Base-by-base conservation (phyloP, 331 rosid genomes). In the Quercus tomentella region DNA sequence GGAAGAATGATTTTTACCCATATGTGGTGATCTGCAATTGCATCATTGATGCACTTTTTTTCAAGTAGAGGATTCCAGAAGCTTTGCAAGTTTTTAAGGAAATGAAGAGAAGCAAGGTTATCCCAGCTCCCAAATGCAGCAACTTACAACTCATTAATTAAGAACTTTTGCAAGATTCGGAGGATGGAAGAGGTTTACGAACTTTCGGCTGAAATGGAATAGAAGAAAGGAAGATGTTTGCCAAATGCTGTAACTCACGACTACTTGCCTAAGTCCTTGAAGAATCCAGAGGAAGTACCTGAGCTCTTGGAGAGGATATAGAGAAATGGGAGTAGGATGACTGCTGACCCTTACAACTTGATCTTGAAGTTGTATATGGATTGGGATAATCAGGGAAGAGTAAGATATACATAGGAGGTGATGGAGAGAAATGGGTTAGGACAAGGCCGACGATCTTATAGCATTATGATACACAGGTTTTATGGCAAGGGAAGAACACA, bases 31-130 rank as follows among this genome's bases (percentile, higher is more conserved):
- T 91, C 56, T 94, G 92, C 81, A 94, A 87, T 67, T 89, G 90
- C 75, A 77, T 92, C 67, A 88, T 92, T 66, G 90, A 92, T 45
- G 96, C 93, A 16, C 97, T 92, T 81, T 89, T 93, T 89, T 92
- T 92, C 90, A 92, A 92, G 90, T 90, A 94, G 86, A 92, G 94
- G 83, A 78, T 90, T 73, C 97, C 97, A 12, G 86, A 86, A 79
- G 94, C 97, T 0, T 83, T 92, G 81, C 86, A 87, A 70, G 73
- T 91, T 76, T 84, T 88, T 51, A 25, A 35, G 35, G 92, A 79
- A 9, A 94, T 94, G 96, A 81, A 26, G 26, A 78, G 20, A 81
- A 72, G 49, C 60, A 72, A 43, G 93, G 90, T 26, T 85, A 89
- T 75, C 15, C 28, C 9, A 0, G 41, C 41, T 1, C 18, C 83